Evolutionary conservation across 176 grass and related monocot genomes (phyloP).

Genomic region (Poa pratensis): DNA sequence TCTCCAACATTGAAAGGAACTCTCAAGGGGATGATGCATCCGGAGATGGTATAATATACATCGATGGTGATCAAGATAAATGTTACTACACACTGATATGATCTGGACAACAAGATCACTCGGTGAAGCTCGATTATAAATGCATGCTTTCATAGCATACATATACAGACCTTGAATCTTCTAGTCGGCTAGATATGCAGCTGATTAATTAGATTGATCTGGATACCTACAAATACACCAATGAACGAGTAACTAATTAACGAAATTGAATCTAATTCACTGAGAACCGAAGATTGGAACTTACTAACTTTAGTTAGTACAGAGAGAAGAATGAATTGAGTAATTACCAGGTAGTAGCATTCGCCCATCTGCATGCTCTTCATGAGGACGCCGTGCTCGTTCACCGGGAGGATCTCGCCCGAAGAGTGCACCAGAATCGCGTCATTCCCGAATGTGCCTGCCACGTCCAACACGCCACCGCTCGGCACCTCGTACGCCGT

Average conservation of each 20-base stretch:
- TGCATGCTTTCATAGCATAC: slow-evolving; percentile 33
- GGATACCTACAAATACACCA: slow-evolving; percentile 30
- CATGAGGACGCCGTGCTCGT: slow-evolving; percentile 59
- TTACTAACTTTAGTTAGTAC: neutral
- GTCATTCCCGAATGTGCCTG: slow-evolving; percentile 43
- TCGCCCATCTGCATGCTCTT: slow-evolving; percentile 70
- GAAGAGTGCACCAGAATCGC: slow-evolving; percentile 66
- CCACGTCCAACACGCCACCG: slow-evolving; percentile 34
- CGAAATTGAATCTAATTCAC: neutral
- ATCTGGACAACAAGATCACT: slow-evolving; percentile 21
- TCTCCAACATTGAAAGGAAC: slow-evolving; percentile 21
- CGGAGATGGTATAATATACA: slow-evolving; percentile 40
- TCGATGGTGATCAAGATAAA: neutral
- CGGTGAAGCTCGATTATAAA: neutral
- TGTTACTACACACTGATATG: slow-evolving; percentile 17
- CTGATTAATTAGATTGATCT: slow-evolving; percentile 52
- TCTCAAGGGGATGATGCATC: slow-evolving; percentile 40
- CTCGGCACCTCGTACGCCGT: slow-evolving; percentile 46
- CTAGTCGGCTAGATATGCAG: neutral
- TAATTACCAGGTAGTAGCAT: slow-evolving; percentile 65
- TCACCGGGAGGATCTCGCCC: slow-evolving; percentile 55
- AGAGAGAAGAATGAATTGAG: too few relatives aligned
- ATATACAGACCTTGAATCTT: slow-evolving; percentile 20
- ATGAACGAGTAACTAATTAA: neutral
- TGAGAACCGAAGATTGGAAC: neutral